Percentiles rank a stretch among this genome's conserved stretches.
phyloP scores from a whole-genome alignment of 345 rosid genomes.

The Microthlaspi erraticum region DNA sequence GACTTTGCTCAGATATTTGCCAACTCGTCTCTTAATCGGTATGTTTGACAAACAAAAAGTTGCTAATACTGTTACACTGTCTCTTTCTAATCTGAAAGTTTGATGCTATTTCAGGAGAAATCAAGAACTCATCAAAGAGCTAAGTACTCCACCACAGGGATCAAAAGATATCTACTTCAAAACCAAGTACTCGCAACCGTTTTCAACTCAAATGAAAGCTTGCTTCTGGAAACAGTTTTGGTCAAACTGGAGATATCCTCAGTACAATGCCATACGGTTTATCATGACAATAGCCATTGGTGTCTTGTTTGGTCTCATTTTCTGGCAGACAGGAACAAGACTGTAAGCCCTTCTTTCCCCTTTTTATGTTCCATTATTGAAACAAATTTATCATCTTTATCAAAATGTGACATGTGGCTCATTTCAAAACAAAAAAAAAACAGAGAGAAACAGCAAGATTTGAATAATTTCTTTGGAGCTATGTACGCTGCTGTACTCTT shows the following conservation, averaged over 20 bases:
- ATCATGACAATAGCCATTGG: slow-evolving; percentile 61
- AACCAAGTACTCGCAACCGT: slow-evolving; percentile 68
- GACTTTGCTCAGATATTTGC: slow-evolving; percentile 75
- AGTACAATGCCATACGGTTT: slow-evolving; percentile 76
- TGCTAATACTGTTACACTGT: not conserved
- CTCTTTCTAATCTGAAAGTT: not conserved
- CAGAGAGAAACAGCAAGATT: slow-evolving; percentile 63
- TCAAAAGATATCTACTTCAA: slow-evolving; percentile 67
- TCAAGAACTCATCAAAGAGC: slow-evolving; percentile 64
- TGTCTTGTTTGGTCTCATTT: slow-evolving; percentile 67
- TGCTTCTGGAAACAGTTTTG: slow-evolving; percentile 81
- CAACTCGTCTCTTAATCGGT: slow-evolving; percentile 73
- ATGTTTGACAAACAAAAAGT: slow-evolving; percentile 33
- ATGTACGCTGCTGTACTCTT: slow-evolving; percentile 66
- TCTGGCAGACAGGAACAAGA: slow-evolving; percentile 70
- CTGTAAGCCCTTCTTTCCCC: slow-evolving; percentile 47
- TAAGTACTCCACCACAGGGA: slow-evolving; percentile 63
- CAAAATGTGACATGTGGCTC: not conserved
- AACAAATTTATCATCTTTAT: not conserved
- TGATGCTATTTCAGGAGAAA: slow-evolving; percentile 58
- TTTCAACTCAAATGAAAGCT: slow-evolving; percentile 62
- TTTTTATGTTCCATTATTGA: not conserved
- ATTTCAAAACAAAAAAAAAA: slow-evolving; percentile 9
- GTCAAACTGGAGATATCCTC: slow-evolving; percentile 86
- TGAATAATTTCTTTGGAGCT: slow-evolving; percentile 74